Evolutionary conservation across 2,329 filamentous ascomycete species (phyloP), one percentile per base, ranked within the genome.

Genomic region (Trichothecium sympodiale): DNA sequence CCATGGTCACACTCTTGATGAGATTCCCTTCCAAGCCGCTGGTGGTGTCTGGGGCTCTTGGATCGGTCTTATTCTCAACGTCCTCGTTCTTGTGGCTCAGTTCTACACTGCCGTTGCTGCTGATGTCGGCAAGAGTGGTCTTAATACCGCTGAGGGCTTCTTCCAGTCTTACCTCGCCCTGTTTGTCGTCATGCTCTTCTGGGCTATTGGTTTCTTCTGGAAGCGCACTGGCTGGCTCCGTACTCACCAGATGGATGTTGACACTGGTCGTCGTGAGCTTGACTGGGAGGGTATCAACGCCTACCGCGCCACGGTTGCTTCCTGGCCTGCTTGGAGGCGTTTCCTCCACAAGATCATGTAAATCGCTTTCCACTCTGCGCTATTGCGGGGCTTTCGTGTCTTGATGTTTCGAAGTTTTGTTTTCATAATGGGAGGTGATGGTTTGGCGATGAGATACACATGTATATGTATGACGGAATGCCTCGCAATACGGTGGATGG

Each of bases 261-360:
- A 83, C 51, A 70, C 67, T 37, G 78, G 76, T 35, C 70, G 78
- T 38, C 69, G 78, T 43, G 70, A 76, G 55, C 65, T 80, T 38
- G 70, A 83, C 51, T 81, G 74, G 74, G 74, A 79, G 9, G 59
- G 60, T 29, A 77, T 80, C 56, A 69, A 78, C 51, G 65, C 59
- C 27, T 62, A 69, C 47, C 63, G 67, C 20, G 67, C 61, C 27
- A 52, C 62, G 53, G 52, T 73, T 15, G 68, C 67, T 13, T 47
- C 56, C 4, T 67, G 62, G 62, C 73, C 74, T 2, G 52, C 57
- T 10, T 78, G 71, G 71, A 59, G 56, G 49, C 57, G 61, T 4
- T 32, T 53, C 16, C 33, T 60, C 3, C 38, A 62, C 50, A 54
- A 50, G 36, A 27, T 64, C 36, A 60, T 66, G 35, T 64, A 59